phyloP scores from a whole-genome alignment of 2,329 filamentous ascomycete species.

The Mariannaea elegans region DNA sequence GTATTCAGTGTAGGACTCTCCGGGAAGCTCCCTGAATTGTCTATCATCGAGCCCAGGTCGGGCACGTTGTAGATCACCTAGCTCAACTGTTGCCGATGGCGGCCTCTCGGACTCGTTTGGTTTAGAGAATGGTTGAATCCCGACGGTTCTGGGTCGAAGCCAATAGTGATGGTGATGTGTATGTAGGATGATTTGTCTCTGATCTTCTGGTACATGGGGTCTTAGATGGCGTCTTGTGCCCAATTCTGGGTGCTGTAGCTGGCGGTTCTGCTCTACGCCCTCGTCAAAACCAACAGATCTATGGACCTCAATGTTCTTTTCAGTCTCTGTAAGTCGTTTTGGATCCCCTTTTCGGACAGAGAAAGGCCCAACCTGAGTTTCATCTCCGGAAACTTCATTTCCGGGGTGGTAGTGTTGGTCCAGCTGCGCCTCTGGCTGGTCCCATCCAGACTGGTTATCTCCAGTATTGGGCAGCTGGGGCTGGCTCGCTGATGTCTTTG shows the following conservation, averaged over 20 bases:
- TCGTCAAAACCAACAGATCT: constrained; percentile 20
- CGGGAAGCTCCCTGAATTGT: constrained; percentile 30
- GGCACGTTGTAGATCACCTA: constrained; percentile 36
- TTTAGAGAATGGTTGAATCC: constrained; percentile 23
- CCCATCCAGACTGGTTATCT: constrained; percentile 4
- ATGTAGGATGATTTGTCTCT: constrained; percentile 57
- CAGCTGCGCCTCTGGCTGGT: constrained; percentile 11
- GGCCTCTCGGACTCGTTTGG: neutral
- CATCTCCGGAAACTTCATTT: constrained; percentile 11
- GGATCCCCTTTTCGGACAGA: constrained; percentile 24
- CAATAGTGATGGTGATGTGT: constrained; percentile 72
- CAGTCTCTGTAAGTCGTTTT: constrained; percentile 24
- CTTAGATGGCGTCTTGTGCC: constrained; percentile 33
- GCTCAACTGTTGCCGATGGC: constrained; percentile 20
- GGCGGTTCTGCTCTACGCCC: constrained; percentile 11
- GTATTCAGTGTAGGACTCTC: constrained; percentile 36
- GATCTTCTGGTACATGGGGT: constrained; percentile 32
- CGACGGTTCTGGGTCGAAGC: constrained; percentile 49
- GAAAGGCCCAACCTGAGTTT: constrained; percentile 6
- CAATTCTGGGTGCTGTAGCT: constrained; percentile 25
- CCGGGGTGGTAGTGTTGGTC: constrained; percentile 6
- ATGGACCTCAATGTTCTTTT: constrained; percentile 13
- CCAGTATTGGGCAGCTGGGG: constrained; percentile 3
- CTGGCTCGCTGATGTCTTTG: neutral
- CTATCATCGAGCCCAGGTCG: constrained; percentile 24